Evolutionary conservation across 192 early-diverging fungal species (phyloP), one percentile per base, ranked within the genome.

Genomic region (Podila epigama): DNA sequence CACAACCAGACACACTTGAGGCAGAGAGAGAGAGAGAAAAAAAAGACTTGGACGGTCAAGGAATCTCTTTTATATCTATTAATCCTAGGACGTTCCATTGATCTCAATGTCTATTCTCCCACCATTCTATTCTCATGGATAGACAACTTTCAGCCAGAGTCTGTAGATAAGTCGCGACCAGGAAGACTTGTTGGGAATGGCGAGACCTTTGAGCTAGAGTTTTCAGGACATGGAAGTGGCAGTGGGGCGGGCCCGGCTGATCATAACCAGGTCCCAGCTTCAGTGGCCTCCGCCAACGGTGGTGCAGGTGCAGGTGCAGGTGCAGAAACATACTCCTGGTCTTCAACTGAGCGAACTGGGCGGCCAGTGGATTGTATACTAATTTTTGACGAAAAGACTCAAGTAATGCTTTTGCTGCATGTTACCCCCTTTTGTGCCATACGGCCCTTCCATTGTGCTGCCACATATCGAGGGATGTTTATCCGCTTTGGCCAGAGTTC

Each of bases 131-230:
- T 18, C 25, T 8, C 37, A n/a, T 51, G 11, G 5, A 36, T 67
- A 77, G 73, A 68, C 18, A 77, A 77, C 61, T 77, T 77, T 25
- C 63, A 66, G 27, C 73, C 73, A 57, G 73, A 77, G 34, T 77
- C 73, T 12, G 66, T 77, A 44, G 73, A 77, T 39, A 77, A 77
- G 39, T 77, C 73, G 3, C 42, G 35, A 50, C 73, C 73, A 20
- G 73, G 73, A 16, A 60, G 57, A 42, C 33, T 77, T 15, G 61
- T 68, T 22, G 73, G 73, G 0, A 77, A 77, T 53, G 73, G 73
- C 27, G 73, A 77, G 27, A 60, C 66, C 0, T 77, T 64, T 62
- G 73, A 77, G 41, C 66, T 77, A 0, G 73, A 77, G 40, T 68
- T 77, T 44, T 54, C 66, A 12, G 73, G 73, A 10, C 67, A 56